Conservation (phyloP, 2,329 filamentous ascomycete species). For the Aspergillus glaucus region DNA sequence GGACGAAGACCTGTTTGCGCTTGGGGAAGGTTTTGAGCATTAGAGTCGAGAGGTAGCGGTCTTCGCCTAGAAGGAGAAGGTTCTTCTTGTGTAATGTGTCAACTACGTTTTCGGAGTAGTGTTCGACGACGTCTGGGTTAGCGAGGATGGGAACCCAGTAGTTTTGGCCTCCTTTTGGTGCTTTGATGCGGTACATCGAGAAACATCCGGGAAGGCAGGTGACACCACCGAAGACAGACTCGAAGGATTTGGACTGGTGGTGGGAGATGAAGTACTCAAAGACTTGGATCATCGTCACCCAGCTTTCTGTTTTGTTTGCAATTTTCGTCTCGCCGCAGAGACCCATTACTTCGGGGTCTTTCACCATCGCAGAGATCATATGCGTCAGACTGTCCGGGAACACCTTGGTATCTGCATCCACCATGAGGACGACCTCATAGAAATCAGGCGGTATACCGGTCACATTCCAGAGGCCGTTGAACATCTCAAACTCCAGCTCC, state of each 20-base stretch:
- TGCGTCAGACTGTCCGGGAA: conserved; percentile 97
- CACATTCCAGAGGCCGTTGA: conserved; percentile 97
- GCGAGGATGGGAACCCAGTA: conserved; percentile 99
- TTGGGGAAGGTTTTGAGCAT: conserved; percentile 99
- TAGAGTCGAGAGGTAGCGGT: conserved; percentile 90
- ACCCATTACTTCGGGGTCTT: conserved; percentile 98
- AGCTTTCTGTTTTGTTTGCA: conserved; percentile 90
- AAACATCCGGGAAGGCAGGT: conserved; percentile 98
- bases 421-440: conserved; percentile 97
- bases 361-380: conserved; percentile 99
- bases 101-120: conserved; percentile 98
- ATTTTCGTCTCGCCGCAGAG: conserved; percentile 99
- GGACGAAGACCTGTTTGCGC: conserved; percentile 96
- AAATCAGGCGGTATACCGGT: conserved; percentile 97
- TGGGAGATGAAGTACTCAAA: conserved; percentile 99
- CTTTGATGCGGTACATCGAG: conserved; percentile 99
- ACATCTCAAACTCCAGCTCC: conserved; percentile 98
- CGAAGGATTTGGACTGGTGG: conserved; percentile 93
- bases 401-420: conserved; percentile 97
- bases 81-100: conserved; percentile 99
- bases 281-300: conserved; percentile 97
- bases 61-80: conserved; percentile 80
- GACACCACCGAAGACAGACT: conserved; percentile 97
- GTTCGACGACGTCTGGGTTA: conserved; percentile 96
- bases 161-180: conserved; percentile 95